Conservation (phyloP, 768 basidiomycete genomes). For the Neoboletus magnificus region DNA sequence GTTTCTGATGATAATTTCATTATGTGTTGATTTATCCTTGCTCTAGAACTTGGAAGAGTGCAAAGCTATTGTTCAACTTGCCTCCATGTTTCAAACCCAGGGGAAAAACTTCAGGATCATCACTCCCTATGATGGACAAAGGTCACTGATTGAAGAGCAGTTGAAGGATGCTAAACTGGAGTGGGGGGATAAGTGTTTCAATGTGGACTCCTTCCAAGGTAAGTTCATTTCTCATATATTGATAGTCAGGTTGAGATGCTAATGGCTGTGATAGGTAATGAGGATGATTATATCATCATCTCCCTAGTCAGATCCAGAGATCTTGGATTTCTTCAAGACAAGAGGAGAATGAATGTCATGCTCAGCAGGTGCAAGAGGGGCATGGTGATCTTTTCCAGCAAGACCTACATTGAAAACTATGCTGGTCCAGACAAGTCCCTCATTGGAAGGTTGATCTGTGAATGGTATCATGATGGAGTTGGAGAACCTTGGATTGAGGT, state of each 20-base stretch:
- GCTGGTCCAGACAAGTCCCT: constrained; percentile 49
- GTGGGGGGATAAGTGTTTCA: constrained; percentile 72
- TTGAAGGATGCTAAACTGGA: constrained; percentile 49
- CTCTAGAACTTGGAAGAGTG: constrained; percentile 60
- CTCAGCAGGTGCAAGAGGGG: constrained; percentile 73
- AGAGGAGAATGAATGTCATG: constrained; percentile 83
- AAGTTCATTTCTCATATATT: constrained; percentile 9
- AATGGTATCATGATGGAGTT: constrained; percentile 29
- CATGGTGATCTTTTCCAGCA: constrained; percentile 72
- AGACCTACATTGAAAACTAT: constrained; percentile 53
- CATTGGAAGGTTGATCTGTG: constrained; percentile 37
- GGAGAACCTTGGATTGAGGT: constrained; percentile 40
- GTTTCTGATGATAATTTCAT: neutral
- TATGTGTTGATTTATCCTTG: neutral
- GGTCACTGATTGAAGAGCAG: constrained; percentile 51
- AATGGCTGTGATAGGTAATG: constrained; percentile 57
- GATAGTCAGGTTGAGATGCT: neutral
- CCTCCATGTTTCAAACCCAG: constrained; percentile 50
- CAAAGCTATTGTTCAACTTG: constrained; percentile 54
- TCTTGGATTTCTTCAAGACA: constrained; percentile 65
- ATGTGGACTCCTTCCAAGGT: constrained; percentile 83
- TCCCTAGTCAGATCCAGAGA: constrained; percentile 62
- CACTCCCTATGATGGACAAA: constrained; percentile 79
- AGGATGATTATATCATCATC: constrained; percentile 73
- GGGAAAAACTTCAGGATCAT: constrained; percentile 59